Conservation (phyloP, 2,329 filamentous ascomycete species). For the Gaeumannomyces sp. region DNA sequence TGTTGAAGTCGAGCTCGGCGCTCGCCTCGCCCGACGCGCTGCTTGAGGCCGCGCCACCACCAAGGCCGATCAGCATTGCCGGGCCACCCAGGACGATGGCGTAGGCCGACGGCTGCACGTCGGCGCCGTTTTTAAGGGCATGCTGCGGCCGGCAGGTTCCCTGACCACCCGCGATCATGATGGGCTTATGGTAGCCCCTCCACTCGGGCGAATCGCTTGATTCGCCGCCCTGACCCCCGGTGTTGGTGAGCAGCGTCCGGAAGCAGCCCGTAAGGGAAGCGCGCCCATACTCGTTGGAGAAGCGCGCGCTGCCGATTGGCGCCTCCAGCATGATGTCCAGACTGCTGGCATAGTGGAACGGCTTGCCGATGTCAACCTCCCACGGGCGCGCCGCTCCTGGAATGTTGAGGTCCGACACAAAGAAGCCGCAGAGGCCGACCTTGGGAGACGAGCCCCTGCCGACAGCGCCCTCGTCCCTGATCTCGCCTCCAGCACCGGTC, state of each 20-base stretch:
- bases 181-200: conserved; percentile 94
- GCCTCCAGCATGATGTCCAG: conserved; percentile 97
- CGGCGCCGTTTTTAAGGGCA: conserved; percentile 73
- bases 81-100: conserved; percentile 91
- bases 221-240: conserved; percentile 41
- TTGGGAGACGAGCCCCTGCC: conserved; percentile 90
- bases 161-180: conserved; percentile 95
- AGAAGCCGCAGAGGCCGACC: conserved; percentile 86
- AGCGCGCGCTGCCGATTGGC: conserved; percentile 87
- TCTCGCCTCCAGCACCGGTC: conserved; percentile 92
- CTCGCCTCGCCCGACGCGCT: conserved; percentile 82
- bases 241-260: conserved; percentile 73
- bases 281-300: conserved; percentile 96
- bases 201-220: conserved; percentile 50
- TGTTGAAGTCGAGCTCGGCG: conserved; percentile 91
- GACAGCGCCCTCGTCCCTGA: conserved; percentile 90
- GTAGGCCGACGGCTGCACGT: conserved; percentile 82
- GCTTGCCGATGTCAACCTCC: conserved; percentile 87
- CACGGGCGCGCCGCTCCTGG: conserved; percentile 77
- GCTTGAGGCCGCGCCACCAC: conserved; percentile 90
- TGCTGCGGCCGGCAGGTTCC: conserved; percentile 88
- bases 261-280: conserved; percentile 88
- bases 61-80: conserved; percentile 95
- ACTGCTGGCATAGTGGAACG: conserved; percentile 85
- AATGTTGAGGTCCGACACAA: conserved; percentile 88